These are phyloP conservation scores for Botrytis medusae DNA, from an alignment of 2,329 filamentous ascomycete species.

Conservation along the genomic window DNA sequence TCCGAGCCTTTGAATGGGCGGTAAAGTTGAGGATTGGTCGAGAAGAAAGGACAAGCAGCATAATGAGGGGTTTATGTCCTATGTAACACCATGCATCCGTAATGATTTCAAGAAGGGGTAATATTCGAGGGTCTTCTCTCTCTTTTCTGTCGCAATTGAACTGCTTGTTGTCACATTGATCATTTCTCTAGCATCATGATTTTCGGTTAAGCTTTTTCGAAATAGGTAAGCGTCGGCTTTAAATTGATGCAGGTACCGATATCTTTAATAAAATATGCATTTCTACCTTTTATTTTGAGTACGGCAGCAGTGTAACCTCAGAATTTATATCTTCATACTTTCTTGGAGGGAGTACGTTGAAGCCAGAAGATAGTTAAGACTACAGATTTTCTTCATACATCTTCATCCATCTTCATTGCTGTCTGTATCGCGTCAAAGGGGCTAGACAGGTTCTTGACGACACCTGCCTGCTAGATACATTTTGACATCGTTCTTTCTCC, in stretches of 20 bases:
- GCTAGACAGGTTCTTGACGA: not conserved
- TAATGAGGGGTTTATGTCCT: constrained; percentile 15
- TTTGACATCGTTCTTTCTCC: not conserved
- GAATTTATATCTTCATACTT: not conserved
- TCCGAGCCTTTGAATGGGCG: constrained; percentile 8
- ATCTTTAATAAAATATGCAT: constrained; percentile 20
- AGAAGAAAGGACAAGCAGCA: constrained; percentile 16
- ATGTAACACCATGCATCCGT: constrained; percentile 18
- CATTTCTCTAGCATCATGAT: constrained; percentile 12
- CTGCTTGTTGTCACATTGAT: constrained; percentile 21
- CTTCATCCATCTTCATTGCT: not conserved
- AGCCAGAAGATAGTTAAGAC: not conserved
- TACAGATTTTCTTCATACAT: not conserved
- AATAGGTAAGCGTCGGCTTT: constrained; percentile 15
- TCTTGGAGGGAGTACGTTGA: not conserved
- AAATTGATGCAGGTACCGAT: constrained; percentile 23
- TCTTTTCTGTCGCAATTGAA: constrained; percentile 5
- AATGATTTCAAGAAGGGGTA: not conserved
- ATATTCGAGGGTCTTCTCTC: constrained; percentile 10
- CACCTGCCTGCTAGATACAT: not conserved
- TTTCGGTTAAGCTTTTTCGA: constrained; percentile 19
- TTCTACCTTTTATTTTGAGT: not conserved
- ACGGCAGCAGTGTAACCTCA: not conserved
- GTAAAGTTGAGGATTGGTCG: constrained; percentile 9
- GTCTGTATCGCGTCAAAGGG: not conserved